Evolutionary conservation across 2,329 filamentous ascomycete genomes (phyloP).

Genomic region (Rhinocladiella similis): DNA sequence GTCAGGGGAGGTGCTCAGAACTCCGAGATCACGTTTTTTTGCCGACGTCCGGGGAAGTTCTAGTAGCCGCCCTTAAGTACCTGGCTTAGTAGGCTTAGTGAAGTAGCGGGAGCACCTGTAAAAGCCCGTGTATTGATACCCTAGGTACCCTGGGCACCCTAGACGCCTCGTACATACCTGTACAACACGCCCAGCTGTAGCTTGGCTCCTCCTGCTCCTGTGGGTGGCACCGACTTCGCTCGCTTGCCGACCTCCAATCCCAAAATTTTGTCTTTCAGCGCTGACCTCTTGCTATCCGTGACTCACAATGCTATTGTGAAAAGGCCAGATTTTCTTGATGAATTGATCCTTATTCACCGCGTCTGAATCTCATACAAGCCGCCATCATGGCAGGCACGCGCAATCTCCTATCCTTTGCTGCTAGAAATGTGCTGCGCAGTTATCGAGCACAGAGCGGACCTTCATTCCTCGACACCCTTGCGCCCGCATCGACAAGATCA

Average conservation of each 20-base stretch:
- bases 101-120: too few relatives aligned
- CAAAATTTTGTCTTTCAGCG: slow-evolving; percentile 1
- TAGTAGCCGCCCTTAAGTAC: too few relatives aligned
- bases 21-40: neutral
- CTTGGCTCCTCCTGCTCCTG: neutral
- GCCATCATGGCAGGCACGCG: slow-evolving; percentile 45
- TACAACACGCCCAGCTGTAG: neutral
- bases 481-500: slow-evolving; percentile 18
- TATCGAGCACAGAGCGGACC: slow-evolving; percentile 9
- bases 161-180: too few relatives aligned
- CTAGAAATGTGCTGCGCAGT: slow-evolving; percentile 25
- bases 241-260: neutral
- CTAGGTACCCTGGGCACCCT: too few relatives aligned
- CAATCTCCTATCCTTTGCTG: slow-evolving; percentile 37
- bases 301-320: slow-evolving; percentile 11
- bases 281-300: neutral
- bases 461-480: slow-evolving; percentile 20
- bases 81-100: too few relatives aligned
- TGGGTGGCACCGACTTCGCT: neutral
- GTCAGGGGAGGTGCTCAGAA: neutral
- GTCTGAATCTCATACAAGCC: slow-evolving; percentile 1
- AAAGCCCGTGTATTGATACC: too few relatives aligned
- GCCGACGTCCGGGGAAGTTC: too few relatives aligned
- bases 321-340: neutral
- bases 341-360: neutral